Evolutionary conservation across 805 yeast genomes (phyloP), one percentile per base, ranked within the genome.

Genomic region (Cyberlindnera samutprakarnensis): DNA sequence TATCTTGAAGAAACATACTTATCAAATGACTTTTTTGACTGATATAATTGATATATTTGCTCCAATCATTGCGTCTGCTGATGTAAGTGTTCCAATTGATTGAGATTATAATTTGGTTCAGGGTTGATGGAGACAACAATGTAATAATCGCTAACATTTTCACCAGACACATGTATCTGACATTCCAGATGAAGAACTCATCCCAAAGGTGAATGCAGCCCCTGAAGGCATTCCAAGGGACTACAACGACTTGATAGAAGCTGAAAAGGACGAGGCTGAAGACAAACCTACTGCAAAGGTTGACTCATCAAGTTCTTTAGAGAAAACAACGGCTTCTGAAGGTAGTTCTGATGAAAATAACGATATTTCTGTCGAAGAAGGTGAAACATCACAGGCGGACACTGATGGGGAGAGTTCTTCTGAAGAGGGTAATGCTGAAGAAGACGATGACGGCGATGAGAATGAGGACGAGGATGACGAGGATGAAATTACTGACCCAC

Each of bases 61-160:
- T 46, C 94, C 95, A 55, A 70, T 81, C 46, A 68, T 70, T 41
- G 94, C 94, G 27, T 76, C 71, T 62, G 95, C 95, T 49, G 95
- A 83, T 34, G 44, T 41, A 31, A 6, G 44, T 39, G 13, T 14
- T 14, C 17, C 12, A 18, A 13, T 5, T 22, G 10, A 9, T 14
- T 22, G 13, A 22, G 14, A 12, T 22, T 6, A 6, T 22, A 14
- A 22, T 6, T 22, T 22, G 13, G 24, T 13, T 22, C 24, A 9
- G n/a, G 7, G 24, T 24, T 24, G 20, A 13, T 13, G 10, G 9
- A 13, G 3, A 24, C 7, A 14, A 24, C 26, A n/a, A n/a, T n/a
- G n/a, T n/a, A n/a, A n/a, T n/a, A n/a, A n/a, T n/a, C n/a, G n/a
- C n/a, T n/a, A n/a, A n/a, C n/a, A n/a, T n/a, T n/a, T n/a, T n/a